Conservation (phyloP, 2,329 filamentous ascomycete genomes). For the Hymenoscyphus occultus region DNA sequence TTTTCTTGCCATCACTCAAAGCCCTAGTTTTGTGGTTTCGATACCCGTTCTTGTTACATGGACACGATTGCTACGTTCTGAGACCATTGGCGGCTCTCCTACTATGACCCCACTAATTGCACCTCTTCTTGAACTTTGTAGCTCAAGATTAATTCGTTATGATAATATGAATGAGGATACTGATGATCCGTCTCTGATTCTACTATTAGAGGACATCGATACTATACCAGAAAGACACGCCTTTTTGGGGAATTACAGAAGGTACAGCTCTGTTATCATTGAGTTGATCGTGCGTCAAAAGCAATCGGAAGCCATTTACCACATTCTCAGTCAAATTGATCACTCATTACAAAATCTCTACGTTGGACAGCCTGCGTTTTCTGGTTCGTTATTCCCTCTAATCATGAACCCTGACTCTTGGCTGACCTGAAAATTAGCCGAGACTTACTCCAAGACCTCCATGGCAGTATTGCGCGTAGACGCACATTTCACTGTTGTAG, state of each 20-base stretch:
- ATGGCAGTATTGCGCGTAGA: constrained; percentile 76
- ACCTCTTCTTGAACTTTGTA: constrained; percentile 77
- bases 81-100: constrained; percentile 63
- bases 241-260: constrained; percentile 91
- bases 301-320: constrained; percentile 78
- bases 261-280: constrained; percentile 84
- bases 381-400: constrained; percentile 46
- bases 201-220: constrained; percentile 90
- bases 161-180: constrained; percentile 82
- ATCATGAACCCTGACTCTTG: constrained; percentile 9
- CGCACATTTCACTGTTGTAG: constrained; percentile 84
- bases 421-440: constrained; percentile 40
- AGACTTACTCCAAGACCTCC: constrained; percentile 65
- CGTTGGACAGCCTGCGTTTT: constrained; percentile 63
- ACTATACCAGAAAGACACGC: constrained; percentile 91
- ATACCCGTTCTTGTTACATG: constrained; percentile 90
- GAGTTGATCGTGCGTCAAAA: constrained; percentile 81
- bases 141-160: constrained; percentile 79
- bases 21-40: constrained; percentile 85
- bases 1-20: constrained; percentile 74
- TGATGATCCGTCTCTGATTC: constrained; percentile 73
- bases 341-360: constrained; percentile 73
- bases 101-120: constrained; percentile 63
- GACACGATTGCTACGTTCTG: constrained; percentile 75
- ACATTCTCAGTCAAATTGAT: constrained; percentile 81